Conservation (phyloP, 2,329 filamentous ascomycete genomes). For the Ophiostoma sp. region DNA sequence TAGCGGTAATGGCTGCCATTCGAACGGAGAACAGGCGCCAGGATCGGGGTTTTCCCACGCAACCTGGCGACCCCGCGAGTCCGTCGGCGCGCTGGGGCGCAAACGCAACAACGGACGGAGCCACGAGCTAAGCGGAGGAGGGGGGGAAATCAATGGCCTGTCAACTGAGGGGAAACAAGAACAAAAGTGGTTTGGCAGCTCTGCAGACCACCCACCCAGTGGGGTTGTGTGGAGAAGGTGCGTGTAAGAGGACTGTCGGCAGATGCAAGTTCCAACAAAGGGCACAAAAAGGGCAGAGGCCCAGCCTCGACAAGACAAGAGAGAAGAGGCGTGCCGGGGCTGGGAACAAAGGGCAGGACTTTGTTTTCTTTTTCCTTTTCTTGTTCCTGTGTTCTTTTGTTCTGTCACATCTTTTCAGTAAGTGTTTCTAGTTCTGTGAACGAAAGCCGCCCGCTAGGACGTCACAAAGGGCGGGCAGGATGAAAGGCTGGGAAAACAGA, state of each 20-base stretch:
- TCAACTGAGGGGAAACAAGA: conserved; percentile 25
- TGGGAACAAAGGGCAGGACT: background rate
- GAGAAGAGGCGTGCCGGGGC: background rate
- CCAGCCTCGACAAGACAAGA: background rate
- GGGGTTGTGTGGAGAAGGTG: conserved; percentile 26
- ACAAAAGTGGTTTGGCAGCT: conserved; percentile 16
- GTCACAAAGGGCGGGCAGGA: background rate
- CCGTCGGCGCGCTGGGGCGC: background rate
- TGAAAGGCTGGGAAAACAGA: background rate
- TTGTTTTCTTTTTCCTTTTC: background rate
- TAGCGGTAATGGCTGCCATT: background rate
- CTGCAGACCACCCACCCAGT: conserved; percentile 17
- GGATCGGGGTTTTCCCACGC: conserved; percentile 10
- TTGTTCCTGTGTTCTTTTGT: background rate
- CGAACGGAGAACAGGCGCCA: background rate
- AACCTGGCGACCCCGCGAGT: background rate
- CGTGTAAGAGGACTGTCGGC: conserved; percentile 25
- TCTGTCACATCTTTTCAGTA: background rate
- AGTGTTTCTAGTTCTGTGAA: background rate
- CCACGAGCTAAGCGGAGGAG: background rate
- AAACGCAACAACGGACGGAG: conserved; percentile 3
- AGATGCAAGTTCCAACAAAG: conserved; percentile 29
- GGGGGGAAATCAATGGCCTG: conserved; percentile 14
- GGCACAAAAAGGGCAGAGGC: background rate
- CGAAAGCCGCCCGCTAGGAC: background rate